A percentile compares a stretch with the other conserved stretches of the same genome.
Evolutionary conservation across 805 yeast species (phyloP).

Genomic region (Metschnikowia borealis): DNA sequence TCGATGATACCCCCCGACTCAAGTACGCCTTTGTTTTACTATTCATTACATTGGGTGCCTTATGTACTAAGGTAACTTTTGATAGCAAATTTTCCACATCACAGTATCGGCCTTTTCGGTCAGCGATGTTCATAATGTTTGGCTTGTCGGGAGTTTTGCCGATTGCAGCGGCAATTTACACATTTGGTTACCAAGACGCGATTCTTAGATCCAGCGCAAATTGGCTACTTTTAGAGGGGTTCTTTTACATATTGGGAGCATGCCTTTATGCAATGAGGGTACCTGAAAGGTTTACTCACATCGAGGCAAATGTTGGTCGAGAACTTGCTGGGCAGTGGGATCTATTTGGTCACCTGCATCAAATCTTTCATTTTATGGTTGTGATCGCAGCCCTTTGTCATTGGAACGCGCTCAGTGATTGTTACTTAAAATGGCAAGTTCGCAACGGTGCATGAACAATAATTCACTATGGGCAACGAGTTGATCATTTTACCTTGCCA

Average conservation of each 20-base stretch:
- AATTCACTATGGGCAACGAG: slow-evolving; percentile 3
- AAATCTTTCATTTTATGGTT: slow-evolving; percentile 74
- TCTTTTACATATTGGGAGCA: slow-evolving; percentile 77
- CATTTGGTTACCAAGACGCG: slow-evolving; percentile 50
- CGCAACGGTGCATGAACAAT: not conserved
- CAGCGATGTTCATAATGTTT: slow-evolving; percentile 72
- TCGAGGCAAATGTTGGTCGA: slow-evolving; percentile 18
- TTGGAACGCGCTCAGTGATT: slow-evolving; percentile 48
- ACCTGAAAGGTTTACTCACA: slow-evolving; percentile 60
- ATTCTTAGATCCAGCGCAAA: slow-evolving; percentile 48
- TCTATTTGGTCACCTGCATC: slow-evolving; percentile 77
- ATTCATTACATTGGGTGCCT: slow-evolving; percentile 52
- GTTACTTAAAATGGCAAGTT: slow-evolving; percentile 27
- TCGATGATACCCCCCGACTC: slow-evolving; percentile 40
- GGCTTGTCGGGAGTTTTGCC: slow-evolving; percentile 80
- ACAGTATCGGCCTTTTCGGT: slow-evolving; percentile 71
- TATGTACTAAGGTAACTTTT: slow-evolving; percentile 62
- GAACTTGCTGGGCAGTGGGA: slow-evolving; percentile 45
- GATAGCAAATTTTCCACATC: slow-evolving; percentile 64
- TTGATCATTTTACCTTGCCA: slow-evolving; percentile 49
- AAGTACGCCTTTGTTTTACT: slow-evolving; percentile 40
- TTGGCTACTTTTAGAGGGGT: slow-evolving; percentile 69
- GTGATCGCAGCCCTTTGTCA: slow-evolving; percentile 76
- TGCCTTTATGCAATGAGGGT: slow-evolving; percentile 68
- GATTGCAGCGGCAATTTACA: slow-evolving; percentile 46